Evolutionary conservation across 352 stramenopile species (phyloP), one percentile per base, ranked within the genome.

Genomic region (Globisporangium takayamanum): DNA sequence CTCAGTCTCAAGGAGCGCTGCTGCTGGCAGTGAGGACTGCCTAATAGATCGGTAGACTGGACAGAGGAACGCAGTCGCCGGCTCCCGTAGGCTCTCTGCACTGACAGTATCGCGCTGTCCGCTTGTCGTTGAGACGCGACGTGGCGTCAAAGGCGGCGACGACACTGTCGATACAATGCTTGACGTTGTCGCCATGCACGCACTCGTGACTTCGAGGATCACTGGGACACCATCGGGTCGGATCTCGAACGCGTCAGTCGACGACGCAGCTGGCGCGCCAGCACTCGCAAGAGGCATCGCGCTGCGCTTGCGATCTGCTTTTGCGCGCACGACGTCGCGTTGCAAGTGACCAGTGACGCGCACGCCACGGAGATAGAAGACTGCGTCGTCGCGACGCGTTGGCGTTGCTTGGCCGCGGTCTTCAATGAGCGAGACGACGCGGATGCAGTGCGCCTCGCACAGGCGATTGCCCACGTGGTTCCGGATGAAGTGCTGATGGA

Each of bases 401-500:
- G 46, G n/a, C 51, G 51, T 8, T 57, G 39, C 26, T 50, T 50
- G 5, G 52, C 49, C 22, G 45, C 36, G 66, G 55, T 86, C 75
- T 62, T 88, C 78, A 5, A 62, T 66, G 2, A 88, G 60, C 0
- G 66, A 65, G 0, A 74, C 52, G 3, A 80, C 53, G 22, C 63
- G 68, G 26, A 88, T 39, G 25, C 78, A 88, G 39, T 72, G 53
- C 3, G 62, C 28, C 7, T 41, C 53, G n/a, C 75, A 86, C n/a
- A 75, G 44, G 14, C 55, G 58, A 36, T 45, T 72, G 1, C 69
- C 72, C 8, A 76, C 66, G 30, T 76, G 49, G 11, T 79, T 84
- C 8, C 75, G 78, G 22, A 80, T 48, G 30, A 86, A 83, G 55
- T 88, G 67, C 36, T 84, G 78, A 30, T 88, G 78, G 51, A 83